Evolutionary conservation across 2,329 filamentous ascomycete genomes (phyloP), one percentile per base, ranked within the genome.

Genomic region (Ascochyta lentis): DNA sequence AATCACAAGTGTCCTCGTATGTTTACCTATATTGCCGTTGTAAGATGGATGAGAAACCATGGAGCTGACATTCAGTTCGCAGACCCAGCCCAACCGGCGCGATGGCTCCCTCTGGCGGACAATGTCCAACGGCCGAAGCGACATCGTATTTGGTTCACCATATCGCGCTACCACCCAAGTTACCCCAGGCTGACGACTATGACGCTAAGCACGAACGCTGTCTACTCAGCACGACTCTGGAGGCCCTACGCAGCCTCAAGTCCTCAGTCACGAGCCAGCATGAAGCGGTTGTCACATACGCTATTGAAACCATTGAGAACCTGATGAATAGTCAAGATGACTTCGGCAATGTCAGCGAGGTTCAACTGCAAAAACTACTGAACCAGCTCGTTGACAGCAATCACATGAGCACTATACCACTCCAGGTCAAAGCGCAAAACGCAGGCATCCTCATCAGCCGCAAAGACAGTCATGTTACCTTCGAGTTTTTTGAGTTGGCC

Each of bases 401-500:
- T 1, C 52, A 34, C 22, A 26, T 10, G 8, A 59, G 37, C 0
- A 22, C 43, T 4, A 45, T 81, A 5, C 73, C 76, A 0, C 61
- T 83, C 4, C 71, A 81, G 44, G 69, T 83, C 33, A 68, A 67
- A 22, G 69, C 64, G 1, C 81, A 84, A 55, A 84, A 84, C 62
- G 78, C 80, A 1, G 80, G 73, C 0, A 49, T 84, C 0, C 53
- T 84, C 2, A 61, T 83, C 23, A 72, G 73, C 2, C 71, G 49
- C 26, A n/a, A 35, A 2, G 49, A 35, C 1, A 29, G 61, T 4
- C 5, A 35, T 7, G 59, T 77, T 1, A 68, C 79, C 3, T 79
- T 75, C 39, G 69, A 83, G 57, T 67, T 72, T 0, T 84, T 83
- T 38, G 82, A 84, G 58, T 65, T 81, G 0, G 80, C 79, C 0